phyloP scores from a whole-genome alignment of 208 protist genomes.

The Trypanosoma mega region DNA sequence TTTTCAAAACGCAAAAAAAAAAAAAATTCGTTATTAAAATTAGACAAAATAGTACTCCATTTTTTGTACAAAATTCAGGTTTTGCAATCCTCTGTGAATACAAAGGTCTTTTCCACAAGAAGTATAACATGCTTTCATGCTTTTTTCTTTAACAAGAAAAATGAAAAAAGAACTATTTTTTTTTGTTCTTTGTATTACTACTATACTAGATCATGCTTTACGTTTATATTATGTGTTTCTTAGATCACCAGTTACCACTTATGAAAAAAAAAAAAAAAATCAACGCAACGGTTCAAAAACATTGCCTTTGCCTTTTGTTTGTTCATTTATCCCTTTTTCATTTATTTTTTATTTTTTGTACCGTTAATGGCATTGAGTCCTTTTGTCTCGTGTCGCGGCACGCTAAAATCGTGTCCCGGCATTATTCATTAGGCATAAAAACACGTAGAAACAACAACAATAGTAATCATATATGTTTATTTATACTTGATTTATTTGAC shows the following conservation, averaged over 20 bases:
- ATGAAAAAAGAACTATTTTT: background rate
- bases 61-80: too few species aligned
- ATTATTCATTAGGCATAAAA: too few species aligned
- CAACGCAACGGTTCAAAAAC: background rate
- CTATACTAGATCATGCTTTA: background rate
- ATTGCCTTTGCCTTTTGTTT: background rate
- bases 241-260: background rate
- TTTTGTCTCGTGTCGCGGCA: too few species aligned
- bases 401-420: too few species aligned
- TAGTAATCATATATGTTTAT: conserved; percentile 10
- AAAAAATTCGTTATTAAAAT: too few species aligned
- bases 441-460: background rate
- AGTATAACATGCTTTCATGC: background rate
- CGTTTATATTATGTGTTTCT: background rate
- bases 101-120: background rate
- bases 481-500: conserved; percentile 8
- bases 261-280: background rate
- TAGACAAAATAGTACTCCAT: too few species aligned
- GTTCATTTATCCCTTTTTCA: conserved; percentile 6
- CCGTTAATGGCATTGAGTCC: too few species aligned
- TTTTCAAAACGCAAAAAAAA: background rate
- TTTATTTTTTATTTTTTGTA: conserved; percentile 22
- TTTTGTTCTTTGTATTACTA: conserved; percentile 3
- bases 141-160: background rate
- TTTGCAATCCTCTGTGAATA: background rate